Conservation (phyloP, 257 asterid genomes). For the Coffea eugenioides region DNA sequence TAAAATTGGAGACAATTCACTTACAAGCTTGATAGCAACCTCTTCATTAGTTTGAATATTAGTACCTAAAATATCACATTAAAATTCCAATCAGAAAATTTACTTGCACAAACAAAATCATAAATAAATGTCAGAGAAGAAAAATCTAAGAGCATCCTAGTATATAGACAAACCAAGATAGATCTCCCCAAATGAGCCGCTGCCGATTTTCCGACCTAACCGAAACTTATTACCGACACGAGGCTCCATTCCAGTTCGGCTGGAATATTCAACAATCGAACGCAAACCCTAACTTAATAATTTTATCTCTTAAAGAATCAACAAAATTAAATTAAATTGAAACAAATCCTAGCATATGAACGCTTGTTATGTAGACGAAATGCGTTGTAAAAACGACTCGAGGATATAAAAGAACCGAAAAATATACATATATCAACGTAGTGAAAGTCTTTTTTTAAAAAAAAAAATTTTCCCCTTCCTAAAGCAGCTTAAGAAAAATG, state of each 20-base stretch:
- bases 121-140: background rate
- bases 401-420: background rate
- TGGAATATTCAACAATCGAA: conserved; percentile 2
- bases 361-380: background rate
- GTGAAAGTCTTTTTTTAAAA: too few relatives aligned
- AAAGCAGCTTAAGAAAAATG: background rate
- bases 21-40: conserved; percentile 88
- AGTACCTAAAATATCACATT: conserved; percentile 44
- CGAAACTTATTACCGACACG: conserved; percentile 84
- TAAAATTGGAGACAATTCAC: conserved; percentile 18
- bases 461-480: background rate
- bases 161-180: conserved; percentile 54
- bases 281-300: conserved; percentile 9
- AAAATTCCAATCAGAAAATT: conserved; percentile 2
- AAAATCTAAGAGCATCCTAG: background rate
- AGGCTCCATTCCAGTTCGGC: conserved; percentile 63
- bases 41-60: conserved; percentile 81
- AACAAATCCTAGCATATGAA: background rate
- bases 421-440: too few relatives aligned
- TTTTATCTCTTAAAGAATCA: background rate
- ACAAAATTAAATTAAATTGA: background rate
- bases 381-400: background rate
- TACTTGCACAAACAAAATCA: background rate
- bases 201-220: conserved; percentile 83
- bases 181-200: conserved; percentile 96